Conservation (phyloP, 164 flowering plant genomes). For the Vitis rotundifolia region DNA sequence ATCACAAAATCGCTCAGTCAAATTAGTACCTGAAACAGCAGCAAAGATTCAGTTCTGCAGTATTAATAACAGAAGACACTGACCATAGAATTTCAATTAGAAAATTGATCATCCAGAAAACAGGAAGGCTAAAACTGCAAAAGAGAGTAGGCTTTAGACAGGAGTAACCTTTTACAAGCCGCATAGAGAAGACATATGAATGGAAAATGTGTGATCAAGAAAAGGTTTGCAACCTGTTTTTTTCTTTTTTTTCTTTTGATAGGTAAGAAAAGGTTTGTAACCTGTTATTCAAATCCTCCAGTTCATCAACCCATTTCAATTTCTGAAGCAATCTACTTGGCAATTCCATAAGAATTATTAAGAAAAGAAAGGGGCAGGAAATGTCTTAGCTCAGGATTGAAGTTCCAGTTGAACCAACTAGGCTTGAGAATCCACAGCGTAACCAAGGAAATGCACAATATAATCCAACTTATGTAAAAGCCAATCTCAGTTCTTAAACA, state of each 20-base stretch:
- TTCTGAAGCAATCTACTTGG: not conserved
- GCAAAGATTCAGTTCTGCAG: not conserved
- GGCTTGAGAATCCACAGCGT: too few species aligned
- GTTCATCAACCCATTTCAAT: not conserved
- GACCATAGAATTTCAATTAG: not conserved
- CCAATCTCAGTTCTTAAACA: not conserved
- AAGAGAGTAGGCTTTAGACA: too few species aligned
- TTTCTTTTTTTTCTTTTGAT: too few species aligned
- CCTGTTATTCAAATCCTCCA: not conserved
- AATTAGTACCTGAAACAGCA: slow-evolving; percentile 64
- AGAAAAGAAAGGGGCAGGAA: not conserved
- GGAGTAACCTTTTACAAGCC: too few species aligned
- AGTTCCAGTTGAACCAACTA: too few species aligned
- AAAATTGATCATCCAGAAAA: slow-evolving; percentile 1
- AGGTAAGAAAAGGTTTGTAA: not conserved
- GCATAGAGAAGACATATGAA: too few species aligned
- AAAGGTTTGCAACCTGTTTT: too few species aligned
- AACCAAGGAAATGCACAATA: too few species aligned
- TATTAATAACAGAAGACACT: too few species aligned
- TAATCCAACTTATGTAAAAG: not conserved
- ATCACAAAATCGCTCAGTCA: slow-evolving; percentile 76
- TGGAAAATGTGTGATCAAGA: too few species aligned
- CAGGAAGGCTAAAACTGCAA: not conserved
- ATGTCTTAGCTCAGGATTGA: not conserved
- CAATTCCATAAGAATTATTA: not conserved